These are phyloP conservation scores for Mycena haematopus DNA, from an alignment of 768 basidiomycete species.

Conservation along the genomic window DNA sequence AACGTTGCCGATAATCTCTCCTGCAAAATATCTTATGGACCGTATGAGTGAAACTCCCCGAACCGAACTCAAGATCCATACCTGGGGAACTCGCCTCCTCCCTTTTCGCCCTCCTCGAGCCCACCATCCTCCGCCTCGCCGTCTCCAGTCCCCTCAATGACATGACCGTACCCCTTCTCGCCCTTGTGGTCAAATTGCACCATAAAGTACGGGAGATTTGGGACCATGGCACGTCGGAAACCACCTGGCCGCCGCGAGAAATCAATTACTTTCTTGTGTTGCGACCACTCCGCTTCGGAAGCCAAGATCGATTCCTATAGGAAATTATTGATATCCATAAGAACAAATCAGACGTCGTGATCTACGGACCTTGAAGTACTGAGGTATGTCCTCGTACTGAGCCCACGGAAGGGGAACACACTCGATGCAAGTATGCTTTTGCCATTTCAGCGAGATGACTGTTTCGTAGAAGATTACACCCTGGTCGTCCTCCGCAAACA, in stretches of 20 bases:
- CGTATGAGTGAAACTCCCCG: constrained; percentile 4
- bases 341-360: neutral
- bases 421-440: constrained; percentile 93
- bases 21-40: constrained; percentile 82
- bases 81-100: constrained; percentile 91
- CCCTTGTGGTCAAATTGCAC: constrained; percentile 98
- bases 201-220: constrained; percentile 98
- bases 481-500: constrained; percentile 92
- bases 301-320: constrained; percentile 88
- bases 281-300: constrained; percentile 97
- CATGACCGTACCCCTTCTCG: constrained; percentile 97
- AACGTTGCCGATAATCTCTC: constrained; percentile 92
- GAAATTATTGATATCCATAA: neutral
- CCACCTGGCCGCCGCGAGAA: constrained; percentile 91
- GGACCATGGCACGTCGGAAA: constrained; percentile 93
- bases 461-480: constrained; percentile 97
- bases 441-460: constrained; percentile 82
- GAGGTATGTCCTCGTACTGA: constrained; percentile 85
- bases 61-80: constrained; percentile 40
- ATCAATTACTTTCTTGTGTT: constrained; percentile 96
- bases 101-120: constrained; percentile 86
- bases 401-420: constrained; percentile 92
- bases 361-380: constrained; percentile 83
- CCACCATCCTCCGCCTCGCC: constrained; percentile 48
- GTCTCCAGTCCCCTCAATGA: constrained; percentile 90